A percentile compares a stretch with the other conserved stretches of the same genome.
These are phyloP conservation scores for Omphalotus guepiniiformis DNA, from an alignment of 768 basidiomycete species.

Conservation along the genomic window DNA sequence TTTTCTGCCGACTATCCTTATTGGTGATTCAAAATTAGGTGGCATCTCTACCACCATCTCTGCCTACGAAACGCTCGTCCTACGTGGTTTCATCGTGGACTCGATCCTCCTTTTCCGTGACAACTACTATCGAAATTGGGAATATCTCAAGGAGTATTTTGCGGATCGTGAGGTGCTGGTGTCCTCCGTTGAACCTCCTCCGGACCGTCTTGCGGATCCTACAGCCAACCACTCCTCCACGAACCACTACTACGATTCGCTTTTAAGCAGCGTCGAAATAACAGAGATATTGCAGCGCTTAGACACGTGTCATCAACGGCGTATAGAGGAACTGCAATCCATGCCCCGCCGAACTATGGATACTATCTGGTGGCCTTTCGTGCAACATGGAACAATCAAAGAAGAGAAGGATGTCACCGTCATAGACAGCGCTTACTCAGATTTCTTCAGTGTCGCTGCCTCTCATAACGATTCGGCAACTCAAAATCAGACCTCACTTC, in stretches of 20 bases:
- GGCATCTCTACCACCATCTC: conserved; percentile 92
- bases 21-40: conserved; percentile 87
- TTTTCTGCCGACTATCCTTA: conserved; percentile 80
- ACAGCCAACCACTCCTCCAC: conserved; percentile 47
- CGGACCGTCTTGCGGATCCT: conserved; percentile 32
- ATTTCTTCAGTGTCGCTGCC: conserved; percentile 77
- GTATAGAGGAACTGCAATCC: conserved; percentile 46
- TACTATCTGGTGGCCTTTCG: conserved; percentile 95
- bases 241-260: conserved; percentile 67
- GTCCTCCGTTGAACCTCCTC: conserved; percentile 49
- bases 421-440: conserved; percentile 85
- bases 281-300: conserved; percentile 51
- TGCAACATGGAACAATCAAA: conserved; percentile 46
- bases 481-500: conserved; percentile 29
- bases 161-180: conserved; percentile 62
- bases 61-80: conserved; percentile 83
- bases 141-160: conserved; percentile 80
- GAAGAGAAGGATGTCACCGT: conserved; percentile 74
- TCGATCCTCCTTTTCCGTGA: conserved; percentile 82
- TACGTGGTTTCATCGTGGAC: conserved; percentile 90
- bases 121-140: conserved; percentile 81
- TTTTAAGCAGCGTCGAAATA: conserved; percentile 36
- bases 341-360: conserved; percentile 57
- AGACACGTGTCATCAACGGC: conserved; percentile 54
- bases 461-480: conserved; percentile 18